These are phyloP conservation scores for Cyclotella baltica DNA, from an alignment of 108 stramenopile genomes.

Conservation along the genomic window DNA sequence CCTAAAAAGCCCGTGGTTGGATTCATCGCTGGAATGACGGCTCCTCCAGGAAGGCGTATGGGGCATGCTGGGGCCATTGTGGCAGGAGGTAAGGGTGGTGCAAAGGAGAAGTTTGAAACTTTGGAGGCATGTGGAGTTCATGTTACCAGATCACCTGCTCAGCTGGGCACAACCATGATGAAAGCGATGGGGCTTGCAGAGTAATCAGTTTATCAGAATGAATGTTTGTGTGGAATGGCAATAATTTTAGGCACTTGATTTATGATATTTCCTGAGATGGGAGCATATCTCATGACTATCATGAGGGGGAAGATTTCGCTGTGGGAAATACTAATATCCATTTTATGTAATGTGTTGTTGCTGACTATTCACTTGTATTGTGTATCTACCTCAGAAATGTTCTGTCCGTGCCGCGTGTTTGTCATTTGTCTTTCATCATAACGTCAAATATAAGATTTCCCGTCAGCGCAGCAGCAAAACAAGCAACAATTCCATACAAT, in stretches of 20 bases:
- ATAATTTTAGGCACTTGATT: too few species aligned
- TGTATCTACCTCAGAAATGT: too few species aligned
- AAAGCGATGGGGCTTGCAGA: conserved; percentile 84
- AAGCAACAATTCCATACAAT: conserved; percentile 63
- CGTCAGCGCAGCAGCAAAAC: conserved; percentile 73
- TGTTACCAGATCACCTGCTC: conserved; percentile 93
- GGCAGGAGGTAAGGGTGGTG: conserved; percentile 97
- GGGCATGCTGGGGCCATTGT: conserved; percentile 99
- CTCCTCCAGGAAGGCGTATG: conserved; percentile 99
- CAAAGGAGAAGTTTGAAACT: conserved; percentile 95
- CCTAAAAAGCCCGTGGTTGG: conserved; percentile 99
- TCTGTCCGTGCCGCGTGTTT: not conserved
- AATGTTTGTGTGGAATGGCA: not conserved
- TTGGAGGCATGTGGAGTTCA: conserved; percentile 94
- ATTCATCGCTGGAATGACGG: conserved; percentile 99
- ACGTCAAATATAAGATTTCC: conserved; percentile 47
- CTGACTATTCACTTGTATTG: too few species aligned
- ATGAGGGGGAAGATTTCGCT: too few species aligned
- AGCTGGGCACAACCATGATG: conserved; percentile 96
- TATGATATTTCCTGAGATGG: too few species aligned
- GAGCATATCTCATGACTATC: too few species aligned
- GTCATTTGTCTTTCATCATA: conserved; percentile 5
- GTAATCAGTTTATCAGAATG: not conserved
- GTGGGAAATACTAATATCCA: too few species aligned
- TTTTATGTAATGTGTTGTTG: too few species aligned